phyloP scores from a whole-genome alignment of 1,139 yeast genomes.

The Candida sp. region DNA sequence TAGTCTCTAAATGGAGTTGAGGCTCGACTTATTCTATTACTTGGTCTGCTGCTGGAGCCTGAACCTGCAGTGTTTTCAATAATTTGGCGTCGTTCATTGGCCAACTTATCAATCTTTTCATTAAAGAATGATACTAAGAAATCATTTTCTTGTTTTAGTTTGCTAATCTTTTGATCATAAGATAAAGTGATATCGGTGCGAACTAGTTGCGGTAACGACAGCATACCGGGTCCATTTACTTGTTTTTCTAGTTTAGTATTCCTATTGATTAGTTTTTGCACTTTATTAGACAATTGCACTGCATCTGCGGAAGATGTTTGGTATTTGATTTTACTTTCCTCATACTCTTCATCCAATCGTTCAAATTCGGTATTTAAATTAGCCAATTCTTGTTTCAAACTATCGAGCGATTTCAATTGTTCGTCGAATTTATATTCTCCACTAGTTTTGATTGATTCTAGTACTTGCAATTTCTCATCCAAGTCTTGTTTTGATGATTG shows the following conservation, averaged over 20 bases:
- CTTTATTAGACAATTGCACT: constrained; percentile 41
- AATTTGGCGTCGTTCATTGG: constrained; percentile 35
- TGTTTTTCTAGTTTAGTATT: constrained; percentile 28
- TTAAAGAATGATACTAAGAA: constrained; percentile 30
- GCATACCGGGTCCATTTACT: constrained; percentile 42
- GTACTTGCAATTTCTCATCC: constrained; percentile 14
- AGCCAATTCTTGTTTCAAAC: constrained; percentile 26
- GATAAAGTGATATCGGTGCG: constrained; percentile 31
- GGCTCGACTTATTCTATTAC: constrained; percentile 36
- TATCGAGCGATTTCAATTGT: constrained; percentile 25
- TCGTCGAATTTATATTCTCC: constrained; percentile 12
- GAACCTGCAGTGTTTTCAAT: constrained; percentile 23
- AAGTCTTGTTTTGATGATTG: constrained; percentile 15
- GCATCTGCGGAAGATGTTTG: constrained; percentile 55
- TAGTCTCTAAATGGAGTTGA: constrained; percentile 27
- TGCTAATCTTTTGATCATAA: constrained; percentile 23
- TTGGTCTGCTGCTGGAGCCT: constrained; percentile 29
- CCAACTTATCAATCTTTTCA: constrained; percentile 33
- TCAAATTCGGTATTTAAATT: constrained; percentile 23
- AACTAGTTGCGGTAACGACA: constrained; percentile 34
- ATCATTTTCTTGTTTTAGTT: constrained; percentile 28
- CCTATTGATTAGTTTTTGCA: constrained; percentile 24
- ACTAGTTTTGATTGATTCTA: constrained; percentile 11
- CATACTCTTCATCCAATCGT: constrained; percentile 30
- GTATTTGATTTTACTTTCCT: constrained; percentile 42